Percentiles rank a stretch among this genome's conserved stretches.
phyloP scores from a whole-genome alignment of 179 eudicot genomes.

The Corrigiola litoralis region DNA sequence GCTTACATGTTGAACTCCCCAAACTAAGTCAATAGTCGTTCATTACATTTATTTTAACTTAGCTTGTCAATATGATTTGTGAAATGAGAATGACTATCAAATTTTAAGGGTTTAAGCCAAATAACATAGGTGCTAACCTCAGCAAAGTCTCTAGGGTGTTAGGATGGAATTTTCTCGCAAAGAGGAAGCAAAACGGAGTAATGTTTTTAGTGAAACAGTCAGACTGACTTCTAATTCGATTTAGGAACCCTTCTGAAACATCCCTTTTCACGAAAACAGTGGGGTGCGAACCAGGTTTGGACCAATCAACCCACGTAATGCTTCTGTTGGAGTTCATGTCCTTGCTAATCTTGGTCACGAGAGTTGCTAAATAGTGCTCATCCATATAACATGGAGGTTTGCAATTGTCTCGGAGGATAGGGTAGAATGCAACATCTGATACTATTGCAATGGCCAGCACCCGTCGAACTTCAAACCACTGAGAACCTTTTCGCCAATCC shows the following conservation, averaged over 20 bases:
- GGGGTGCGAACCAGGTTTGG: slow-evolving; percentile 65
- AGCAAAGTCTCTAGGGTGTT: slow-evolving; percentile 58
- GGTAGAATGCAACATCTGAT: slow-evolving; percentile 38
- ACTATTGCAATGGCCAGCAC: slow-evolving; percentile 36
- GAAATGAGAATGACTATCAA: neutral
- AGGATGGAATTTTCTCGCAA: slow-evolving; percentile 81
- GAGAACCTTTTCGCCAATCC: slow-evolving; percentile 64
- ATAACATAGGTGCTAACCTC: slow-evolving; percentile 41
- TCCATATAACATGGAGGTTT: slow-evolving; percentile 76
- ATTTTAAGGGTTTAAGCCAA: slow-evolving; percentile 22
- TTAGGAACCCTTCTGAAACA: slow-evolving; percentile 39
- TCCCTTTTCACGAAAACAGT: slow-evolving; percentile 35
- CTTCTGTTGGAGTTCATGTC: slow-evolving; percentile 49
- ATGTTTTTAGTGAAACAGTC: slow-evolving; percentile 44
- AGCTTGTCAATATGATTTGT: too few species aligned
- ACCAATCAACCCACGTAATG: slow-evolving; percentile 89
- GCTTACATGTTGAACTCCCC: too few species aligned
- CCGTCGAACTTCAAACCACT: slow-evolving; percentile 54
- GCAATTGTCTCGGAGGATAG: slow-evolving; percentile 47
- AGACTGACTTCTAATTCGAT: slow-evolving; percentile 30
- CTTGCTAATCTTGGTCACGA: slow-evolving; percentile 40
- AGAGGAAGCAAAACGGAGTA: slow-evolving; percentile 50
- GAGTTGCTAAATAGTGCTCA: slow-evolving; percentile 70
- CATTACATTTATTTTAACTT: too few species aligned
- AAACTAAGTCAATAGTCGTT: too few species aligned